Percentiles rank a stretch among this genome's conserved stretches.
phyloP scores from a whole-genome alignment of 257 asterid genomes.

The Solanum lycopersicoides region DNA sequence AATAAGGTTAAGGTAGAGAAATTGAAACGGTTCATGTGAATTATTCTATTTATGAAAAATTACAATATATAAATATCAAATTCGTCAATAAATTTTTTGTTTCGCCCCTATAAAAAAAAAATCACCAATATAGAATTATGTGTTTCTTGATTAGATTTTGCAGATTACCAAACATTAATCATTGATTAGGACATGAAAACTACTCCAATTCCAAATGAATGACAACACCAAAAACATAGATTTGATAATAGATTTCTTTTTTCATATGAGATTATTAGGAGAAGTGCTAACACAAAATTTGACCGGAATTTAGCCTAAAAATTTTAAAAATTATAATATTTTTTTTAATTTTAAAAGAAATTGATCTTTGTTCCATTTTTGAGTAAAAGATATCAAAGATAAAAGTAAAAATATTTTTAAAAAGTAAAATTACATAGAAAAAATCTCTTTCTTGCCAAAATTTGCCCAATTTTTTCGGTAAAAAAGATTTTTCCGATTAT shows the following conservation, averaged over 20 bases:
- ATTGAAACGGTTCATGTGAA: neutral
- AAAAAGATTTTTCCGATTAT: too few species aligned
- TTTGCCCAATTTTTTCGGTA: too few species aligned
- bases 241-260: neutral
- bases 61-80: neutral
- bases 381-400: too few species aligned
- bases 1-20: neutral
- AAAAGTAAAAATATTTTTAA: too few species aligned
- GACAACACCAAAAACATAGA: neutral
- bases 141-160: neutral
- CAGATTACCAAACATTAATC: neutral
- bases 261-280: neutral
- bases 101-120: rapidly evolving
- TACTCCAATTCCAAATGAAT: neutral
- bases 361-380: too few species aligned
- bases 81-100: rapidly evolving
- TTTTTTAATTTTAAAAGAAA: too few species aligned
- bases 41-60: neutral
- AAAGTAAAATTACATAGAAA: too few species aligned
- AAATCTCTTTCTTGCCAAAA: too few species aligned
- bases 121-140: neutral
- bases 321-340: too few species aligned
- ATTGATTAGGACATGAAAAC: neutral
- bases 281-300: too few species aligned
- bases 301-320: too few species aligned